Conservation (phyloP, 2,329 filamentous ascomycete genomes). For the Aspergillus viridinutans region DNA sequence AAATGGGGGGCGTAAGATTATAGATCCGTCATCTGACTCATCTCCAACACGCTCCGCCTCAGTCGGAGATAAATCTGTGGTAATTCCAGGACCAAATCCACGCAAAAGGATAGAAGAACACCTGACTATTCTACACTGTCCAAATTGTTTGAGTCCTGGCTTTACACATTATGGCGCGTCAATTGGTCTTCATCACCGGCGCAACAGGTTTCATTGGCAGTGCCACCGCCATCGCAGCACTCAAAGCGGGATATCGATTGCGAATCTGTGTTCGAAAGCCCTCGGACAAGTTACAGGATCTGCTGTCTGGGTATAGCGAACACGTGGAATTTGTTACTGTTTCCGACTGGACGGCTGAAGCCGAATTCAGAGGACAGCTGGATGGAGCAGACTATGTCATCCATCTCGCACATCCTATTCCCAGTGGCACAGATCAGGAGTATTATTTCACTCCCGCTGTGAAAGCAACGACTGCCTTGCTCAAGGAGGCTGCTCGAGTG, state of each 20-base stretch:
- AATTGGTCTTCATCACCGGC: constrained; percentile 24
- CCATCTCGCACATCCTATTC: constrained; percentile 23
- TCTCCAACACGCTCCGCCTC: too few relatives aligned
- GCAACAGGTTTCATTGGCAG: constrained; percentile 24
- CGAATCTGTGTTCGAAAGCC: constrained; percentile 17
- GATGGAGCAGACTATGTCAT: constrained; percentile 21
- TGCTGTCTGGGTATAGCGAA: constrained; percentile 10
- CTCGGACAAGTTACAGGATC: constrained; percentile 8
- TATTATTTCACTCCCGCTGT: constrained; percentile 19
- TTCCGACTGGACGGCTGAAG: constrained; percentile 16
- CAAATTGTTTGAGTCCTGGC: neutral
- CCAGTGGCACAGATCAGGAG: constrained; percentile 13
- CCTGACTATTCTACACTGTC: neutral
- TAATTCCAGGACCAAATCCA: too few relatives aligned
- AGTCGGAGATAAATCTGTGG: too few relatives aligned
- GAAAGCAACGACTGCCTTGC: constrained; percentile 15
- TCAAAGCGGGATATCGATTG: constrained; percentile 19
- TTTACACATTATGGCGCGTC: neutral
- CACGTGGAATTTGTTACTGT: constrained; percentile 17
- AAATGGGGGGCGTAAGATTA: too few relatives aligned
- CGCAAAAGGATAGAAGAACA: too few relatives aligned
- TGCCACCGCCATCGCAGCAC: constrained; percentile 13
- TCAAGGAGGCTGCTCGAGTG: constrained; percentile 15
- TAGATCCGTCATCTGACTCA: too few relatives aligned
- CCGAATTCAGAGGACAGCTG: constrained; percentile 12